These are phyloP conservation scores for Solanum gandarillasii DNA, from an alignment of 257 asterid species.

Conservation along the genomic window DNA sequence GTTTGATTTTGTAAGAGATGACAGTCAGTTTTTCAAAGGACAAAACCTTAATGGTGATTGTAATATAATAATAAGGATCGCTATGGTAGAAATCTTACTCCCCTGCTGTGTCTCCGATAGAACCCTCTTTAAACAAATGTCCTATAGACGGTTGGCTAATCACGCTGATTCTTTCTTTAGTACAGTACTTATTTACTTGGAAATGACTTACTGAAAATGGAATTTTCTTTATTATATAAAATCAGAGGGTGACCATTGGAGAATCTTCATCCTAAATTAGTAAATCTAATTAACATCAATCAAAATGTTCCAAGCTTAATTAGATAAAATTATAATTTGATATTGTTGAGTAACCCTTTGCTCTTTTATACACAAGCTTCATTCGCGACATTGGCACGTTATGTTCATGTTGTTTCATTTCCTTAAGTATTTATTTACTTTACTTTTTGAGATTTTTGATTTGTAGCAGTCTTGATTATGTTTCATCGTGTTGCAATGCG, in stretches of 20 bases:
- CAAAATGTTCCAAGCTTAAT: not conserved
- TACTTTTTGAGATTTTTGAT: not conserved
- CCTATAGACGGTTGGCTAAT: not conserved
- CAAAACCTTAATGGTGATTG: not conserved
- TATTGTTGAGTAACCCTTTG: not conserved
- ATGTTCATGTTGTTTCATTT: not conserved
- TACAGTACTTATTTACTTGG: not conserved
- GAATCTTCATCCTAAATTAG: not conserved
- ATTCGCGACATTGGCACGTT: not conserved
- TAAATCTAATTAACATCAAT: not conserved
- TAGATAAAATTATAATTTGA: not conserved
- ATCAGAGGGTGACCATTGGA: not conserved
- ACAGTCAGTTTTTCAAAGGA: not conserved
- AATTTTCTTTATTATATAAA: not conserved
- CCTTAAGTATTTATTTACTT: not conserved
- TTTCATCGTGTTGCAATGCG: not conserved
- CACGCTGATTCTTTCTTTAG: not conserved
- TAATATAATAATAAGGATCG: not conserved
- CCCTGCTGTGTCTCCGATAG: too few relatives aligned
- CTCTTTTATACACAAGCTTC: not conserved
- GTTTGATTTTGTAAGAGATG: not conserved
- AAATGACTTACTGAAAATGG: not conserved
- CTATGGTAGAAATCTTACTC: not conserved
- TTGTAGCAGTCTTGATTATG: not conserved
- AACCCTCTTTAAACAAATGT: not conserved